Evolutionary conservation across 148 eudicot genomes (phyloP).

Genomic region (Camellia sinensis): DNA sequence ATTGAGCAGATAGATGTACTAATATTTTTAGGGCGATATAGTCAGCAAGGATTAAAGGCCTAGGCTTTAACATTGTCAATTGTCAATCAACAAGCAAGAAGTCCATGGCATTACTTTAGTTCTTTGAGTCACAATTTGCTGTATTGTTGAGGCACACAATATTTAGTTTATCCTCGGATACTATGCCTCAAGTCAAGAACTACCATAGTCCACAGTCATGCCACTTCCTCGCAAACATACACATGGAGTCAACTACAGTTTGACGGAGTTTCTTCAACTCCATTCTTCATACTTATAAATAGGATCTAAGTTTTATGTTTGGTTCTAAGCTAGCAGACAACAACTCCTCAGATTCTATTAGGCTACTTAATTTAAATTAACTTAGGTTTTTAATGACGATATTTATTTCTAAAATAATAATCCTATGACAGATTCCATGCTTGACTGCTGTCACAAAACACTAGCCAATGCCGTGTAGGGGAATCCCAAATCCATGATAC

Average conservation of each 20-base stretch:
- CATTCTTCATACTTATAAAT: not conserved
- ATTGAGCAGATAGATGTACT: not conserved
- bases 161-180: not conserved
- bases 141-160: not conserved
- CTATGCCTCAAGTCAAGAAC: conserved; percentile 8
- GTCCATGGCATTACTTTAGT: not conserved
- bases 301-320: not conserved
- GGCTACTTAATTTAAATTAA: too few relatives aligned
- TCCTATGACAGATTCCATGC: too few relatives aligned
- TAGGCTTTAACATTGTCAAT: not conserved
- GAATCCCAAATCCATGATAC: too few relatives aligned
- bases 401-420: too few relatives aligned
- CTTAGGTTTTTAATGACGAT: too few relatives aligned
- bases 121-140: not conserved
- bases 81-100: not conserved
- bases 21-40: not conserved
- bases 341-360: too few relatives aligned
- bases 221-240: not conserved
- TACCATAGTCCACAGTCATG: not conserved
- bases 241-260: not conserved
- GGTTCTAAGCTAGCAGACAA: too few relatives aligned
- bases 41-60: not conserved
- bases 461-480: too few relatives aligned
- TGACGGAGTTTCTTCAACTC: not conserved
- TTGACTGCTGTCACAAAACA: too few relatives aligned